phyloP scores from a whole-genome alignment of 768 basidiomycete genomes.

The Russula brevipes region DNA sequence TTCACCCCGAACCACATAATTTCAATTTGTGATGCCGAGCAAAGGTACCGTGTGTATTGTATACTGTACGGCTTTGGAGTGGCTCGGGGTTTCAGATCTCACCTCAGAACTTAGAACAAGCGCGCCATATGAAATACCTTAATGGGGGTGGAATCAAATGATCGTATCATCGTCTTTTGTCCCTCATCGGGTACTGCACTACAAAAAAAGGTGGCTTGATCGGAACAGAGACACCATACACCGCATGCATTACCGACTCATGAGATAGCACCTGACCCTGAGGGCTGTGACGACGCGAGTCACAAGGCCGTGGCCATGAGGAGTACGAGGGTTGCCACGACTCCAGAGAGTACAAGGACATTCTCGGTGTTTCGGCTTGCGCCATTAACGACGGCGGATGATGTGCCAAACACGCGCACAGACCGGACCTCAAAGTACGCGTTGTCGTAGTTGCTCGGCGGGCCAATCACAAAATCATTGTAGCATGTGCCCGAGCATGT shows the following conservation, averaged over 20 bases:
- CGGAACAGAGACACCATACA: not conserved
- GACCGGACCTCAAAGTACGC: conserved; percentile 42
- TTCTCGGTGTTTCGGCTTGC: not conserved
- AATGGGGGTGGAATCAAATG: too few relatives aligned
- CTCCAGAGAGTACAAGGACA: not conserved
- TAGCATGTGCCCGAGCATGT: conserved; percentile 21
- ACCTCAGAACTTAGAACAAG: too few relatives aligned
- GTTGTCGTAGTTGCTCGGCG: conserved; percentile 32
- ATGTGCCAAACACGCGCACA: conserved; percentile 32
- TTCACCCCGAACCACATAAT: too few relatives aligned
- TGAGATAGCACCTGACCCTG: not conserved
- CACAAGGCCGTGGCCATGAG: not conserved
- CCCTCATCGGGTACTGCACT: not conserved
- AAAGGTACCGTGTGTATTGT: too few relatives aligned
- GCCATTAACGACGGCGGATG: not conserved
- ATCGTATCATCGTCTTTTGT: too few relatives aligned
- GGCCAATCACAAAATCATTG: conserved; percentile 36
- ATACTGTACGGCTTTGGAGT: too few relatives aligned
- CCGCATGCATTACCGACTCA: too few relatives aligned
- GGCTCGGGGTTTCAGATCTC: too few relatives aligned
- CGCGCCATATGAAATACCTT: too few relatives aligned
- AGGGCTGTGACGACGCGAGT: not conserved
- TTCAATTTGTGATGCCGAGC: too few relatives aligned
- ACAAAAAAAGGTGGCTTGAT: not conserved
- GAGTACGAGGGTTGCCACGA: not conserved